Evolutionary conservation across 805 yeast species (phyloP), one percentile per base, ranked within the genome.

Genomic region (Candida coquimbonensis): DNA sequence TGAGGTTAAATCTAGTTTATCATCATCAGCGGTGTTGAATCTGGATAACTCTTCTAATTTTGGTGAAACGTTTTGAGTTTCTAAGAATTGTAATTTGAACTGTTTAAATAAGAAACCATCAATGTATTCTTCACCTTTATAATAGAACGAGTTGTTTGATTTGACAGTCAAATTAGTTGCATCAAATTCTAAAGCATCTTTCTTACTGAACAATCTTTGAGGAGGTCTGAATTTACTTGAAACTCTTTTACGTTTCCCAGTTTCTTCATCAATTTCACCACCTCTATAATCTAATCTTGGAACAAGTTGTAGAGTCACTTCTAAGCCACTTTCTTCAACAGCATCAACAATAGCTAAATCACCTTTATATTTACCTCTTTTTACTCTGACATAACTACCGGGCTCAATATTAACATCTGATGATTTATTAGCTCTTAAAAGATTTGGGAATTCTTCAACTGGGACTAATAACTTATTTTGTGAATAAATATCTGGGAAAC

Each of bases 221-320:
- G 89, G 82, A 2, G 97, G 95, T 60, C 91, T 77, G 46, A 78
- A 68, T 47, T 83, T 84, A 54, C 78, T 74, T 42, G 77, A 81
- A 37, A 68, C 67, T 47, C 77, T 70, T 44, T 73, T 80, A 45
- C 79, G 66, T 57, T 78, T 78, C 12, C 66, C 64, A 9, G 67
- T 64, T 5, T 55, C 63, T 8, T 80, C 83, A 50, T 80, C 87
- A 48, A 75, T 76, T 32, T 68, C 72, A 38, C 69, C 73, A 53
- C 81, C 79, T 47, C 96, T 96, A 64, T 93, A 91, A 62, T 91
- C 97, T 49, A 93, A 67, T 58, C 99, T 80, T 34, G 99, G 99
- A 32, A 93, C 95, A 52, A 93, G 72, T 60, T 87, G 87, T 55
- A 95, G 80, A 57, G 95, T 77, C n/a, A 88, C 98, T 62, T 91